These are phyloP conservation scores for Ascodesmis nigricans DNA, from an alignment of 495 filamentous ascomycete species.

Conservation along the genomic window DNA sequence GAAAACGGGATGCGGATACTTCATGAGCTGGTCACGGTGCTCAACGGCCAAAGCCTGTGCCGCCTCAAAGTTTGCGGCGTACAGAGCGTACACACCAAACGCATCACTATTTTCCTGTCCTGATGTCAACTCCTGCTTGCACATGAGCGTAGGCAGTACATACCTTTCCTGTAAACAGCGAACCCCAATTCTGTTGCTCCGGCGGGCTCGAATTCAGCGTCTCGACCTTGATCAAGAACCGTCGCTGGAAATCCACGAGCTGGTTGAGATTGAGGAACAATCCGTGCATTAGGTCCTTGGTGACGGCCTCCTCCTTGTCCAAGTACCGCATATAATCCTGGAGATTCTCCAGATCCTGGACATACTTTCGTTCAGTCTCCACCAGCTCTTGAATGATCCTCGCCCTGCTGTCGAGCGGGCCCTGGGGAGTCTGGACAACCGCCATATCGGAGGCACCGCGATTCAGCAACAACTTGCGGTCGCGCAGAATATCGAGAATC, in stretches of 20 bases:
- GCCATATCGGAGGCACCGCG: conserved; percentile 27
- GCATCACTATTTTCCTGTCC: too few relatives aligned
- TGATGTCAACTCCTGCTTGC: too few relatives aligned
- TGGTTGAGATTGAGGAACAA: conserved; percentile 93
- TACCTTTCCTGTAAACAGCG: conserved; percentile 47
- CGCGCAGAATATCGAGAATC: conserved; percentile 67
- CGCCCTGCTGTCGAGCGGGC: conserved; percentile 52
- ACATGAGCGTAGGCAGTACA: too few relatives aligned
- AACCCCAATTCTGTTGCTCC: conserved; percentile 71
- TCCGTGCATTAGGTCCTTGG: conserved; percentile 76
- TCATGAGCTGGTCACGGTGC: conserved; percentile 14
- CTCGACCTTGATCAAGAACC: conserved; percentile 86
- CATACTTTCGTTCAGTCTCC: conserved; percentile 88
- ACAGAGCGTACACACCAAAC: conserved; percentile 82
- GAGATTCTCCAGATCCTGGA: conserved; percentile 88
- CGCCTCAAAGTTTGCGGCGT: conserved; percentile 52
- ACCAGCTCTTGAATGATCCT: conserved; percentile 78
- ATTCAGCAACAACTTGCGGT: conserved; percentile 44
- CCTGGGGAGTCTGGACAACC: conserved; percentile 28
- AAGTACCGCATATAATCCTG: conserved; percentile 80
- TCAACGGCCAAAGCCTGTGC: conserved; percentile 19
- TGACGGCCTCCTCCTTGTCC: conserved; percentile 65
- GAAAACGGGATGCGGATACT: conserved; percentile 20
- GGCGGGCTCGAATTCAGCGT: conserved; percentile 70
- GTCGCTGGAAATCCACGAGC: conserved; percentile 80